phyloP scores from a whole-genome alignment of 352 stramenopile genomes.

The Blastocystis sp. region DNA sequence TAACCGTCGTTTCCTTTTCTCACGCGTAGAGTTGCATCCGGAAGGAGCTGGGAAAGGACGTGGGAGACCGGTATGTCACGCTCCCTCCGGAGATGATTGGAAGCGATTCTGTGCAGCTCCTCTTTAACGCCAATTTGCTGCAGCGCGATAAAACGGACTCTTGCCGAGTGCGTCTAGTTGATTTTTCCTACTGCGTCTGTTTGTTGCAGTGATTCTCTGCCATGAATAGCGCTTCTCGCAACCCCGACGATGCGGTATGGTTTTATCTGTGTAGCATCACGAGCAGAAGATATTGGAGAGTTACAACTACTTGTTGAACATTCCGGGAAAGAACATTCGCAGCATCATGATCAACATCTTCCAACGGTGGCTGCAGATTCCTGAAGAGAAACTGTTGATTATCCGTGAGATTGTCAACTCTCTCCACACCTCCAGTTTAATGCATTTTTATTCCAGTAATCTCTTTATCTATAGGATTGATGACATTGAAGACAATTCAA shows the following conservation, averaged over 20 bases:
- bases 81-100: background rate
- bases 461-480: conserved; percentile 79
- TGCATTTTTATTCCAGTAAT: conserved; percentile 88
- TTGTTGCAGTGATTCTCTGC: conserved; percentile 14
- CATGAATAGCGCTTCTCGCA: background rate
- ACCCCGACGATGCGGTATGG: background rate
- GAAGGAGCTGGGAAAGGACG: conserved; percentile 2
- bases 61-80: conserved; percentile 11
- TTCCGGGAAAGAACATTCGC: conserved; percentile 84
- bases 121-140: conserved; percentile 25
- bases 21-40: conserved; percentile 35
- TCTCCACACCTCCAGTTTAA: conserved; percentile 88
- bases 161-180: conserved; percentile 27
- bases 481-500: conserved; percentile 94
- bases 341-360: conserved; percentile 83
- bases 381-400: conserved; percentile 70
- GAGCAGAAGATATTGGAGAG: conserved; percentile 76
- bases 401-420: conserved; percentile 75
- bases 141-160: conserved; percentile 28
- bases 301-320: conserved; percentile 80
- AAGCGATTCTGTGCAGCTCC: conserved; percentile 27
- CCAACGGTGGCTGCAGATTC: conserved; percentile 77
- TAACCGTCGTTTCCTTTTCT: background rate
- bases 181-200: conserved; percentile 8
- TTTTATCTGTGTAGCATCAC: background rate